Base-by-base conservation (phyloP, 257 asterid genomes). In the Galeopsis tetrahit region DNA sequence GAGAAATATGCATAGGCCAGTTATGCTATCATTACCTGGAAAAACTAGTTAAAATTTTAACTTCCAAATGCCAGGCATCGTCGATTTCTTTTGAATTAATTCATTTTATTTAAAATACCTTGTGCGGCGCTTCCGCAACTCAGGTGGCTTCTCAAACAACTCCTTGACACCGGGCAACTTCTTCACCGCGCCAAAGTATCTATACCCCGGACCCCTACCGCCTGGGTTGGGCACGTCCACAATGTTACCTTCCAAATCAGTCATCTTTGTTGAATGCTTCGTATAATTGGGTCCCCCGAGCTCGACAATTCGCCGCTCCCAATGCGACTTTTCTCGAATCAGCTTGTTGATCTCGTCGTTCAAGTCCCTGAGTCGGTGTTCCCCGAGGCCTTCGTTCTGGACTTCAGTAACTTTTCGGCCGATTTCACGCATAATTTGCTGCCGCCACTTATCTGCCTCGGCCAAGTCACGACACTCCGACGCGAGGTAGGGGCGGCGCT, bases 401-500 rank as follows among this genome's bases (percentile, higher is more conserved):
- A 90, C 85, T 72, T 94, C 98, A 1, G 97, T 91, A 4, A 94
- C 99, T 77, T 94, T 94, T 3, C 90, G 86, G 15, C 97, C 99
- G 40, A 94, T 91, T 70, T 94, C 97, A 2, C 99, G 96, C 90
- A 94, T 79, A 56, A 94, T 94, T 69, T 94, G 97, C 86, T 94
- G 99, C 49, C 99, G 85, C 99, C 99, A 91, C 83, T 83, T 91
- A 84, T 94, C 99, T 3, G 97, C 99, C 77, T 94, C 99, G 11
- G 97, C 95, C 73, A 88, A 77, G 76, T 91, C 99, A 40, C 99
- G 97, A 72, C 99, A 94, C 76, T 91, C 99, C 4, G 99, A 94
- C 13, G 99, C 99, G 66, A 94, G 83, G 71, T 73, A 94, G 0
- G 98, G 99, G 4, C 99, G 97, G 31, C 99, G 98, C 77, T 91